Evolutionary conservation across 2,329 filamentous ascomycete species (phyloP), one percentile per base, ranked within the genome.

Genomic region (Fusarium odoratissimum): DNA sequence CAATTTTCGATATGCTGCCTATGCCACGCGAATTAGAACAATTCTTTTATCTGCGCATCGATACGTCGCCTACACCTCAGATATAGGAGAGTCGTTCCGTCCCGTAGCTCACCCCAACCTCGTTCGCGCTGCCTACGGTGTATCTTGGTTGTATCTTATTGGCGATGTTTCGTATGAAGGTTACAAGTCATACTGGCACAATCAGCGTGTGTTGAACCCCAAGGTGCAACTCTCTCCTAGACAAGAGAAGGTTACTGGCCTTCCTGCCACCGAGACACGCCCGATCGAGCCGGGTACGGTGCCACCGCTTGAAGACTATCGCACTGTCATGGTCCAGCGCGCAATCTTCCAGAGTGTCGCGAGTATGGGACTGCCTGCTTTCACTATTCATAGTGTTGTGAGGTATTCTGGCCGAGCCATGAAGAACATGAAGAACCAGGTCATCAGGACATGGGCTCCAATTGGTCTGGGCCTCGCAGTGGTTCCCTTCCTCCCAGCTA

Each of bases 51-150:
- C 93, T 21, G 95, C 95, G 8, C 96, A 98, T 79, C 92, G 96
- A 78, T 99, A 99, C 79, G 95, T 99, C 54, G 96, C 96, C 63
- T 99, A 99, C 82, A 98, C 96, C 0, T 95, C 92, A 25, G 95
- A 98, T 78, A 95, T 99, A 72, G 96, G 96, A 80, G 96, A 99
- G 83, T 97, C 93, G 0, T 99, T 99, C 83, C 91, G 96, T 4
- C 96, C 96, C 0, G 89, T 99, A 42, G 95, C 95, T 8, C 95
- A 98, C 80, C 95, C 95, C 0, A 91, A 88, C 77, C 84, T 97
- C 6, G 92, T 99, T 16, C 90, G 92, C 66, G 86, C 90, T 52
- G 96, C 96, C 10, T 99, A 99, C 79, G 95, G 90, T 54, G 86
- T 99, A 45, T 97, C 94, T 4, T 98, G 96, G 96, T 86, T 93